Conservation (phyloP, 495 filamentous ascomycete genomes). For the Bacidia gigantensis region DNA sequence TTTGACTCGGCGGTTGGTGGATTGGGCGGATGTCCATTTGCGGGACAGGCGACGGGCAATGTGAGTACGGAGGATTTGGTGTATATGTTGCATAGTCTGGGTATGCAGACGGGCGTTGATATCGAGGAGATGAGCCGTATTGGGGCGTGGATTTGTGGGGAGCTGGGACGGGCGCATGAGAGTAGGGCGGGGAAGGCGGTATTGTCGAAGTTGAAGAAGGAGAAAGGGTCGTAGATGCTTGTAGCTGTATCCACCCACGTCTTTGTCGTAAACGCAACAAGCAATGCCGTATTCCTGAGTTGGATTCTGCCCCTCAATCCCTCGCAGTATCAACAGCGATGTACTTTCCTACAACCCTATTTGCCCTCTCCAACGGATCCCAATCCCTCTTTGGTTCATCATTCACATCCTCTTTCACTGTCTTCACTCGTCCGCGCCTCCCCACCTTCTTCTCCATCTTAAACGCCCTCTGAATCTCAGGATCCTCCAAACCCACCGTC, state of each 20-base stretch:
- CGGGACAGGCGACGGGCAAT: conserved; percentile 89
- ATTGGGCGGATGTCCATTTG: conserved; percentile 86
- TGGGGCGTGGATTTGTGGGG: conserved; percentile 76
- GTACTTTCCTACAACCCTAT: conserved; percentile 53
- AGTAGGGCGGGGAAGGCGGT: conserved; percentile 69
- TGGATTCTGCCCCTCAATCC: conserved; percentile 8
- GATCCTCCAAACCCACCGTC: conserved; percentile 36
- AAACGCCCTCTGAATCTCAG: conserved; percentile 33
- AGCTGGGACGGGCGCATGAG: conserved; percentile 64
- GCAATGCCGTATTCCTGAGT: no score
- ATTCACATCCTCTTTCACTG: neutral
- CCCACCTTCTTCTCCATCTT: conserved; percentile 41
- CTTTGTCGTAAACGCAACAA: no score
- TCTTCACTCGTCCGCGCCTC: conserved; percentile 23
- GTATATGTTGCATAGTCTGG: conserved; percentile 75
- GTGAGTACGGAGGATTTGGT: conserved; percentile 88
- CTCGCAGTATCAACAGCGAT: conserved; percentile 62
- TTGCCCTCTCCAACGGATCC: conserved; percentile 50
- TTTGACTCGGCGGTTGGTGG: conserved; percentile 88
- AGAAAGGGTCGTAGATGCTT: neutral
- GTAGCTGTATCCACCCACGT: neutral
- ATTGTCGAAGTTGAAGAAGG: conserved; percentile 34
- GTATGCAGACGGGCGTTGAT: conserved; percentile 77
- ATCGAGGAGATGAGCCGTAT: conserved; percentile 68
- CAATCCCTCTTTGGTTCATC: conserved; percentile 6